Evolutionary conservation across 2,329 filamentous ascomycete genomes (phyloP), one percentile per base, ranked within the genome.

Genomic region (Pseudocercospora cruenta): DNA sequence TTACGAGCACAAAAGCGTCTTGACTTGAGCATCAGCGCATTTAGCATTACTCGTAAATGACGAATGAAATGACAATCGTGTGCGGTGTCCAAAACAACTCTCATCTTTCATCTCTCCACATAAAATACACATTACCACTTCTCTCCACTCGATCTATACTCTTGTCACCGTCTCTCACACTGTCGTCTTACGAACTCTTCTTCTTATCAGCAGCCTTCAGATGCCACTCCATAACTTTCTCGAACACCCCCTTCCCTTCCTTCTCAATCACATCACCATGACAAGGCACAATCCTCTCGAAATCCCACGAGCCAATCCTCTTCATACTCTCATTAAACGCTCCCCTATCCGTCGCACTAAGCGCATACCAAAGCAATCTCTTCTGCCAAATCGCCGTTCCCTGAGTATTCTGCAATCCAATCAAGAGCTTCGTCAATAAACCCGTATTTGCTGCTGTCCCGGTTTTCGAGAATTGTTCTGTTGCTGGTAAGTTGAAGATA

Each of bases 241-340:
- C 82, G 71, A 94, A 96, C 16, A 91, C 82, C 10, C 85, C 85
- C 83, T 96, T 97, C 9, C 86, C 93, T 3, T 84, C 86, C 1
- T 77, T 85, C 78, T 95, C 90, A 70, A 98, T 88, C 16, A 91
- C 89, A 80, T 99, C 95, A 8, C 95, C 95, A 80, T 99, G 95
- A 78, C 94, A 98, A 0, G 94, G 93, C 66, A 99, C 89, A 59
- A 98, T 84, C 45, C 89, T 89, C 70, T 90, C 87, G 77, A 97
- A 97, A 65, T 94, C 90, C 94, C 94, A 99, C 62, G 79, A 77
- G 61, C 88, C 83, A 69, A 98, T 94, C 67, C 85, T 84, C 71
- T 79, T 81, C 47, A 93, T 81, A 71, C 90, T 93, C 68, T 87
- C 83, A 69, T 88, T 89, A 78, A 93, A 96, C 14, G 87, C 88